Base-by-base conservation (phyloP, 1,284 basidiomycete species). In the Marasmius tenuissimus region DNA sequence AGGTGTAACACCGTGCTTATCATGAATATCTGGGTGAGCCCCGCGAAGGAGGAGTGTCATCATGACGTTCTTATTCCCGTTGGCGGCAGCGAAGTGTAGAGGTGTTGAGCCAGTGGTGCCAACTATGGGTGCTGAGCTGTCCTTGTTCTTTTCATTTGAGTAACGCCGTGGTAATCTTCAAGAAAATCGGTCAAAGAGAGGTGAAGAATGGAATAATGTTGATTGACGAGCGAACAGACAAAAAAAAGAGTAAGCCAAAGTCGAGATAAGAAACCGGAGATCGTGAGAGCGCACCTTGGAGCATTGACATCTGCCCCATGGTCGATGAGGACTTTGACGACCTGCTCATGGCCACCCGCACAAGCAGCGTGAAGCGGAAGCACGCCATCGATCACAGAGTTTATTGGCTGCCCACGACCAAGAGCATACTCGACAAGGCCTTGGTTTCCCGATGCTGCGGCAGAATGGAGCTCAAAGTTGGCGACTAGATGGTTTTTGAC, bases 251-350 rank as follows among this genome's bases (percentile, higher is more conserved):
- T 62, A 58, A 53, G 57, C 59, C 50, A 10, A 42, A 59, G 65
- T 47, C 60, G 38, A 59, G 51, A 34, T 48, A 34, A 16, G 56
- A 58, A 51, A 27, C 37, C 63, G 58, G 61, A 42, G 34, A 57
- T 47, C 48, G 37, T 70, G 70, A 72, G 8, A 47, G 20, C 76
- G 61, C 59, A 90, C 90, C 91, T 82, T 65, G 92, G 89, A 8
- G 93, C 93, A 75, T 97, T 97, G 48, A 97, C 94, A 72, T 98
- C 95, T 22, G 96, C 96, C 18, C 95, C 96, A 62, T 87, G 80
- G 65, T 96, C 93, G 69, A 98, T 91, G 61, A 98, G 79, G 69
- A 95, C 82, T 70, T 86, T 85, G 34, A 97, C 93, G 56, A 97
- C 91, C 58, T 88, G 84, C 63, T 91, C 89, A 70, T 87, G 91